These are phyloP conservation scores for Macrophomina tecta DNA, from an alignment of 2,329 filamentous ascomycete species.

Conservation along the genomic window DNA sequence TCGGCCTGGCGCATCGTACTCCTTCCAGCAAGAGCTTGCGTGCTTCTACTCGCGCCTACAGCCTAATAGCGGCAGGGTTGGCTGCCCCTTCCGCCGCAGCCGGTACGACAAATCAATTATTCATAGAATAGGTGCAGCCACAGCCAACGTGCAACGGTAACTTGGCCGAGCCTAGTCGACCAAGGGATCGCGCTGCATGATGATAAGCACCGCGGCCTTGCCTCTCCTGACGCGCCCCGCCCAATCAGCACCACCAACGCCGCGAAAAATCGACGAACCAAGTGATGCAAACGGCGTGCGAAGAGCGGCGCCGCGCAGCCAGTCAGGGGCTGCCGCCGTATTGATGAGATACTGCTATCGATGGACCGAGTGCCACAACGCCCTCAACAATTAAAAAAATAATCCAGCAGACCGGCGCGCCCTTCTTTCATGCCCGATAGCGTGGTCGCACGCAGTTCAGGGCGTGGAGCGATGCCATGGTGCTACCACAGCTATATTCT, in stretches of 20 bases:
- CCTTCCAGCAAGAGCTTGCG: conserved; percentile 10
- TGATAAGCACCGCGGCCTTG: conserved; percentile 26
- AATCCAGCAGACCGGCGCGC: neutral
- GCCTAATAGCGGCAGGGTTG: conserved; percentile 25
- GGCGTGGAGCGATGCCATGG: conserved; percentile 19
- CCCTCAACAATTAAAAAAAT: neutral
- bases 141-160: conserved; percentile 26
- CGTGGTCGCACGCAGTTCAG: conserved; percentile 13
- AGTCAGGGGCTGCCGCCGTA: conserved; percentile 22
- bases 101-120: conserved; percentile 27
- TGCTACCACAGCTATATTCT: conserved; percentile 27
- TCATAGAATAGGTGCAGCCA: conserved; percentile 27
- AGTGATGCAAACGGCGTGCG: conserved; percentile 10
- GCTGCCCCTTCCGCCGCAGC: conserved; percentile 21
- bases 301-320: neutral
- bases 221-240: conserved; percentile 17
- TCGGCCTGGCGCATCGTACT: conserved; percentile 22
- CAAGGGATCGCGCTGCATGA: conserved; percentile 25
- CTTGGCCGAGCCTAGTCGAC: conserved; percentile 24
- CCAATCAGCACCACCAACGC: conserved; percentile 16
- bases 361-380: neutral
- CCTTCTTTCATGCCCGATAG: conserved; percentile 20
- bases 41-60: conserved; percentile 25
- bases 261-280: conserved; percentile 20
- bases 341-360: no score